Percentiles rank a stretch among this genome's conserved stretches.
phyloP scores from a whole-genome alignment of 768 basidiomycete species.

The Hemileccinum impolitum region DNA sequence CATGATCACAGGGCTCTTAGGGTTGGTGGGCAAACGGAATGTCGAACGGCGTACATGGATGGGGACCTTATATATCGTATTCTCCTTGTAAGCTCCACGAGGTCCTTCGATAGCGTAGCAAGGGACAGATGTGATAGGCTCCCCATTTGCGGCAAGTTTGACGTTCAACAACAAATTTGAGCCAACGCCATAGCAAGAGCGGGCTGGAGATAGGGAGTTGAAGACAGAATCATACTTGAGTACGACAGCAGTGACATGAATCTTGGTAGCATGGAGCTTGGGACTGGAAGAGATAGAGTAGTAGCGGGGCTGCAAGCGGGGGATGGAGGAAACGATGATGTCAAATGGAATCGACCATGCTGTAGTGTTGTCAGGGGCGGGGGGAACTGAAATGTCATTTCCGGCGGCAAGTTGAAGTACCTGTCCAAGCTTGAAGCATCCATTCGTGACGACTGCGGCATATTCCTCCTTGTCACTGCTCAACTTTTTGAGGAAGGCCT shows the following conservation, averaged over 20 bases:
- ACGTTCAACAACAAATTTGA: slow-evolving; percentile 96
- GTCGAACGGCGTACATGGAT: slow-evolving; percentile 95
- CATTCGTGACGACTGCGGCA: slow-evolving; percentile 66
- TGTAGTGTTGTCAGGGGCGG: slow-evolving; percentile 74
- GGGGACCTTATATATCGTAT: slow-evolving; percentile 76
- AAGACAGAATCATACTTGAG: slow-evolving; percentile 82
- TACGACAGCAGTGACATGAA: slow-evolving; percentile 95
- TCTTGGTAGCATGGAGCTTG: slow-evolving; percentile 81
- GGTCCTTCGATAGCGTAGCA: slow-evolving; percentile 89
- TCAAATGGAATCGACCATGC: slow-evolving; percentile 95
- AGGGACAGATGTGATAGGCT: slow-evolving; percentile 55
- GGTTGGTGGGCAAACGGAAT: slow-evolving; percentile 95
- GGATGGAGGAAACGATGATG: slow-evolving; percentile 88
- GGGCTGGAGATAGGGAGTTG: slow-evolving; percentile 47
- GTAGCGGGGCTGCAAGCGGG: slow-evolving; percentile 94
- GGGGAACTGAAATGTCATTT: slow-evolving; percentile 56
- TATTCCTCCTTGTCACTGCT: slow-evolving; percentile 89
- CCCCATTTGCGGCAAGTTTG: slow-evolving; percentile 67
- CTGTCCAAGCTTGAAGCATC: slow-evolving; percentile 91
- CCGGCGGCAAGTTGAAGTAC: slow-evolving; percentile 88
- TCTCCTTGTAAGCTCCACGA: slow-evolving; percentile 74
- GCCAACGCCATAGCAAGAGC: slow-evolving; percentile 85
- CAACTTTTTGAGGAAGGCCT: slow-evolving; percentile 66
- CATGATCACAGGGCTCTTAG: slow-evolving; percentile 99
- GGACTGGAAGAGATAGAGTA: slow-evolving; percentile 99